These are phyloP conservation scores for Wallacemonas sp. DNA, from an alignment of 208 protist genomes.

Conservation along the genomic window DNA sequence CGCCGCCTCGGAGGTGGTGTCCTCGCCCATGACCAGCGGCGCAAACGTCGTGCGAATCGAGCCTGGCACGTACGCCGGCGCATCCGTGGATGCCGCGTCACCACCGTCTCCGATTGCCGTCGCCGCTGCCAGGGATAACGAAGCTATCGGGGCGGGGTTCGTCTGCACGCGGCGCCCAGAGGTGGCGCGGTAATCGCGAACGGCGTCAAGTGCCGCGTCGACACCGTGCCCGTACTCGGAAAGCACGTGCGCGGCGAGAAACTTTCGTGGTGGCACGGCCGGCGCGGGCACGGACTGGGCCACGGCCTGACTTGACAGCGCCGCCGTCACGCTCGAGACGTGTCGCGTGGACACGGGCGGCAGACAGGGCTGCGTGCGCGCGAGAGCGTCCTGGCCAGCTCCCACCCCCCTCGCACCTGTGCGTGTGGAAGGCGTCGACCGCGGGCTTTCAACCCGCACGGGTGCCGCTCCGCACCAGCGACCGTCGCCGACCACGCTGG, in stretches of 20 bases:
- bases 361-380: slow-evolving; percentile 2
- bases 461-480: slow-evolving; percentile 46
- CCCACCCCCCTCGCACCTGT: not conserved
- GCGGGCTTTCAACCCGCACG: not conserved
- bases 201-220: slow-evolving; percentile 5
- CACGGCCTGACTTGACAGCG: not conserved
- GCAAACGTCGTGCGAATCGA: slow-evolving; percentile 11
- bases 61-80: not conserved
- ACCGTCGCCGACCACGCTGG: slow-evolving; percentile 47
- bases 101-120: not conserved
- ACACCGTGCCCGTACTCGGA: slow-evolving; percentile 18
- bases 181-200: not conserved
- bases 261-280: slow-evolving; percentile 28
- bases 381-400: not conserved
- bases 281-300: slow-evolving; percentile 12
- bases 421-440: not conserved
- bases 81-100: not conserved
- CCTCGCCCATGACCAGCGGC: slow-evolving; percentile 4
- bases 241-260: slow-evolving; percentile 23
- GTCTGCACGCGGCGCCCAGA: too few species aligned
- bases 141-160: too few species aligned
- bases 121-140: not conserved
- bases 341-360: not conserved
- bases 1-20: slow-evolving; percentile 2
- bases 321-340: slow-evolving; percentile 17